phyloP scores from a whole-genome alignment of 2,329 filamentous ascomycete species.

The Colletotrichum sp. region DNA sequence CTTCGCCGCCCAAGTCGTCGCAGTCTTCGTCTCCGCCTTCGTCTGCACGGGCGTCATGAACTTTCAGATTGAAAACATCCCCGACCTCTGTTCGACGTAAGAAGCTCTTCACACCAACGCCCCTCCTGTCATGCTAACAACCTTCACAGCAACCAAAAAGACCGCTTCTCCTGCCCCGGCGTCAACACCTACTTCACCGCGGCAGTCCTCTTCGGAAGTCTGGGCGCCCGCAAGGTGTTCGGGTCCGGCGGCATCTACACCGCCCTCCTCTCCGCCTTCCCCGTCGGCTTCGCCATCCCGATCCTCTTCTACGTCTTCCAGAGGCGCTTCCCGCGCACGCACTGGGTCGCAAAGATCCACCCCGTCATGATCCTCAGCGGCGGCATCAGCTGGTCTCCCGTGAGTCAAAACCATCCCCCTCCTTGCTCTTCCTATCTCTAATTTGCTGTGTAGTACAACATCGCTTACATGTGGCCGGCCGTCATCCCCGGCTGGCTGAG shows the following conservation, averaged over 20 bases:
- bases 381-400: conserved; percentile 36
- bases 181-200: conserved; percentile 40
- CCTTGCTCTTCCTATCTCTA: not conserved
- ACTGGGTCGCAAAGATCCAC: conserved; percentile 42
- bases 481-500: conserved; percentile 45
- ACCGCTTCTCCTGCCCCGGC: conserved; percentile 32
- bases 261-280: conserved; percentile 37
- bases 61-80: conserved; percentile 36
- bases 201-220: conserved; percentile 45
- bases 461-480: conserved; percentile 48
- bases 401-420: not conserved
- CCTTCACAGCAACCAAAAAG: conserved; percentile 19
- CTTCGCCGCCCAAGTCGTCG: conserved; percentile 39
- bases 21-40: conserved; percentile 37
- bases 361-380: conserved; percentile 42
- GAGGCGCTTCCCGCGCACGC: conserved; percentile 34
- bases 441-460: conserved; percentile 33
- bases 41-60: conserved; percentile 39
- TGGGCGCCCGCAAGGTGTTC: conserved; percentile 43
- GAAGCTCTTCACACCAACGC: no score
- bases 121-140: accelerated
- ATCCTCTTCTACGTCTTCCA: conserved; percentile 36
- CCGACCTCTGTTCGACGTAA: conserved; percentile 29
- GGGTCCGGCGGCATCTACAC: conserved; percentile 40
- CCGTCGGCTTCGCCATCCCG: conserved; percentile 37